Evolutionary conservation across 306 rosid species (phyloP), one percentile per base, ranked within the genome.

Genomic region (Rosa chinensis): DNA sequence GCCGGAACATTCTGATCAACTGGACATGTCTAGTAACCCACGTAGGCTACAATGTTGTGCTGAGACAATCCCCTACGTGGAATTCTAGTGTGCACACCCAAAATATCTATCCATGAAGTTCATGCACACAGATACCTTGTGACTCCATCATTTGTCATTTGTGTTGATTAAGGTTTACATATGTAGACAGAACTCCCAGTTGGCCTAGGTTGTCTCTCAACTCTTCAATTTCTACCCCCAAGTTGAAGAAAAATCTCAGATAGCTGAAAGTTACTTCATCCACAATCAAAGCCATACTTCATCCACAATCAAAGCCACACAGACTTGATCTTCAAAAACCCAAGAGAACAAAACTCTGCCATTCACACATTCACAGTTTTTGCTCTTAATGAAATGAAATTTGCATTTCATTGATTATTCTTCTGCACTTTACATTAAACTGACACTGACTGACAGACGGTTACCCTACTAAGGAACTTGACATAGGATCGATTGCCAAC

Each of bases 51-150:
- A 44, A 72, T 77, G 39, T 63, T 59, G 75, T 79, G 85, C 64
- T 81, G 64, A 77, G 78, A 78, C 79, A 84, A 35, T 71, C 55
- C 47, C 74, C 84, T 16, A 82, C 86, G 88, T 88, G 84, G 85
- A 83, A 47, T 77, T 45, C 40, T 68, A 50, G 76, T 12, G 47
- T 63, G 80, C 82, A 79, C 88, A 75, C 70, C 78, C 82, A 81
- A 47, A 44, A 32, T 70, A 79, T 28, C 20, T n/a, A 12, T 64
- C 44, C 70, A 8, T 40, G 20, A 17, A 12, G 35, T 63, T 63
- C 44, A 63, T 63, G 43, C 69, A 63, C 10, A 6, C n/a, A 18
- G 11, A 18, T 21, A 11, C 67, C 40, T 40, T 75, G 64, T 70
- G n/a, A 37, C 37, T 20, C 47, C 42, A 74, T 6, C 18, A 1